These are phyloP conservation scores for Candida silvatica DNA, from an alignment of 805 yeast genomes.

Conservation along the genomic window DNA sequence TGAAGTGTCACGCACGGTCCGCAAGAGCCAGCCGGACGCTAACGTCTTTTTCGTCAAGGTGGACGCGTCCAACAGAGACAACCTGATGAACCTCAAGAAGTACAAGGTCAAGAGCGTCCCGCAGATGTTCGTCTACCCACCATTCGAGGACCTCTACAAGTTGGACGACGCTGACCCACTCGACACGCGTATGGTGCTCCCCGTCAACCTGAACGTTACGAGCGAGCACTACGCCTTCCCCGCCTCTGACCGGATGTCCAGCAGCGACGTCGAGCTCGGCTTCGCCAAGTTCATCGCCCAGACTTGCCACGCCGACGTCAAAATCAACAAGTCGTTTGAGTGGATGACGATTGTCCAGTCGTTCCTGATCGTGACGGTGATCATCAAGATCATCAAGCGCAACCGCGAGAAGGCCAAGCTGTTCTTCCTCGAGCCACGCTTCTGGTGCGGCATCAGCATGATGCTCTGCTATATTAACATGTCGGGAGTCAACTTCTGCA, in stretches of 20 bases:
- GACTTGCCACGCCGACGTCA: slow-evolving; percentile 2
- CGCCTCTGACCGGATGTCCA: not conserved
- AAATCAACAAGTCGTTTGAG: slow-evolving; percentile 1
- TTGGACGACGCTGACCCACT: slow-evolving; percentile 12
- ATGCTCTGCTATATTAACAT: slow-evolving; percentile 33
- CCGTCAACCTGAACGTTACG: slow-evolving; percentile 8
- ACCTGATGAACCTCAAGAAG: slow-evolving; percentile 30
- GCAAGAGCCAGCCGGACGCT: slow-evolving; percentile 32
- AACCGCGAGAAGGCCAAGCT: not conserved
- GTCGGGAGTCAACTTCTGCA: slow-evolving; percentile 59
- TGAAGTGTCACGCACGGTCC: slow-evolving; percentile 35
- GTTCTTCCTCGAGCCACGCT: slow-evolving; percentile 3
- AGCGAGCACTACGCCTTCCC: slow-evolving; percentile 18
- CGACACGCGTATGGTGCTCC: slow-evolving; percentile 12
- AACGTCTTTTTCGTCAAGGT: slow-evolving; percentile 34
- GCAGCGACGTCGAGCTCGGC: not conserved
- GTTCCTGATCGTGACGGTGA: slow-evolving; percentile 1
- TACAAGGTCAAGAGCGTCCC: slow-evolving; percentile 48
- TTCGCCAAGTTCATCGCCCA: slow-evolving; percentile 2
- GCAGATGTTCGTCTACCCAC: slow-evolving; percentile 57
- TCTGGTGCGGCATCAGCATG: slow-evolving; percentile 25
- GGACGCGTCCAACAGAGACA: slow-evolving; percentile 41
- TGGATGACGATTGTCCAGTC: slow-evolving; percentile 1
- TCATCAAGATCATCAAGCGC: slow-evolving; percentile 1
- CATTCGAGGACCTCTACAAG: slow-evolving; percentile 12